Evolutionary conservation across 2,329 filamentous ascomycete species (phyloP), one percentile per base, ranked within the genome.

Genomic region (Boeremia exigua): DNA sequence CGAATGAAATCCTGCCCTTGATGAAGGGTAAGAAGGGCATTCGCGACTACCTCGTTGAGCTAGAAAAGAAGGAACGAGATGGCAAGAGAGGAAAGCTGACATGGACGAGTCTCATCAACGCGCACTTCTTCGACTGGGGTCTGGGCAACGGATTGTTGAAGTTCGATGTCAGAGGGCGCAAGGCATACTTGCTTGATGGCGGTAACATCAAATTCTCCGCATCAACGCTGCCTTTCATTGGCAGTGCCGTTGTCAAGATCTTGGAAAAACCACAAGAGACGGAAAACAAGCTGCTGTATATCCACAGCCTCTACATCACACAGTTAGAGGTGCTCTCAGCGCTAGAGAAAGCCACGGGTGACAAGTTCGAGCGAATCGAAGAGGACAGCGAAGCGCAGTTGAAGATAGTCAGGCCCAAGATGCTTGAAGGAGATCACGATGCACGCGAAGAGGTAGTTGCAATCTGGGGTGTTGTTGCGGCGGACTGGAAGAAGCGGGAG

Each of bases 51-150:
- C 63, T 86, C 2, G 75, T 84, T 28, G 82, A 84, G 45, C 70
- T 88, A 29, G 74, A 63, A 27, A 54, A 79, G 44, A 68, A 75
- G 12, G 79, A 60, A 73, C 74, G 59, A 63, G 77, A 39, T 68
- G 76, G 32, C 48, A 60, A 38, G 1, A 49, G 36, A 17, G 65
- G 51, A 1, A 68, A 60, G 19, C 78, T 89, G 60, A 81, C 78
- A 2, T 89, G 87, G 87, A 88, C 86, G 1, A 82, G 78, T 2
- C 68, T 89, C 12, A 80, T 85, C 3, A 83, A 78, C 8, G 84
- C 85, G 4, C 77, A 84, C 19, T 85, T 89, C 70, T 86, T 89
- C 66, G 86, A 89, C 65, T 85, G 81, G 80, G 80, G 80, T 3
- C 75, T 87, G 12, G 69, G 65, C 1, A 69, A 69, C 15, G 78